A percentile compares a stretch with the other conserved stretches of the same genome.
These are phyloP conservation scores for Chrysochromulina tobinii DNA, from an alignment of 78 protist genomes.

Conservation along the genomic window DNA sequence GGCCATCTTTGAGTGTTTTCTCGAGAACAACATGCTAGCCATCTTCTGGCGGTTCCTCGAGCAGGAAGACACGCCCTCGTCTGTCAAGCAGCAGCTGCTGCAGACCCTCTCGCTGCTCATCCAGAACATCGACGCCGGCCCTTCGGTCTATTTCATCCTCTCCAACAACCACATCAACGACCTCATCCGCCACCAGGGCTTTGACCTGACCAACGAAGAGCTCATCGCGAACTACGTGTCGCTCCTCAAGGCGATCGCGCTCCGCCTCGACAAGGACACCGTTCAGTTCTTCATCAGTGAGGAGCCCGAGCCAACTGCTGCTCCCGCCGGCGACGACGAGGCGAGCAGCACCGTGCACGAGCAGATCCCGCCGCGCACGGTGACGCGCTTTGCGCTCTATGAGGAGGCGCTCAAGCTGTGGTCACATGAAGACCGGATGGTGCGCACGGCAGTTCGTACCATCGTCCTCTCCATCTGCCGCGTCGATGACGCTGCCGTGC, in stretches of 20 bases:
- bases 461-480: not conserved
- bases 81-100: constrained; percentile 14
- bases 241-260: constrained; percentile 79
- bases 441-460: constrained; percentile 87
- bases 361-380: not conserved
- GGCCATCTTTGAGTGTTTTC: not conserved
- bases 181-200: constrained; percentile 56
- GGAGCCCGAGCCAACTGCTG: too few relatives aligned
- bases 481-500: not conserved
- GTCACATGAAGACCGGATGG: constrained; percentile 82
- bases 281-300: constrained; percentile 78
- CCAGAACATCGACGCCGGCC: constrained; percentile 61
- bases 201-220: constrained; percentile 81
- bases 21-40: not conserved
- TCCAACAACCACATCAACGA: constrained; percentile 83
- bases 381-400: constrained; percentile 77
- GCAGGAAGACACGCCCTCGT: not conserved
- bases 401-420: constrained; percentile 86
- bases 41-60: not conserved
- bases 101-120: constrained; percentile 64
- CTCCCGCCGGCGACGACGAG: too few relatives aligned
- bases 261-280: constrained; percentile 67
- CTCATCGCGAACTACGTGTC: constrained; percentile 81
- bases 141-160: constrained; percentile 71
- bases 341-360: too few relatives aligned